Conservation (phyloP, 768 basidiomycete species). For the Russula abietina region DNA sequence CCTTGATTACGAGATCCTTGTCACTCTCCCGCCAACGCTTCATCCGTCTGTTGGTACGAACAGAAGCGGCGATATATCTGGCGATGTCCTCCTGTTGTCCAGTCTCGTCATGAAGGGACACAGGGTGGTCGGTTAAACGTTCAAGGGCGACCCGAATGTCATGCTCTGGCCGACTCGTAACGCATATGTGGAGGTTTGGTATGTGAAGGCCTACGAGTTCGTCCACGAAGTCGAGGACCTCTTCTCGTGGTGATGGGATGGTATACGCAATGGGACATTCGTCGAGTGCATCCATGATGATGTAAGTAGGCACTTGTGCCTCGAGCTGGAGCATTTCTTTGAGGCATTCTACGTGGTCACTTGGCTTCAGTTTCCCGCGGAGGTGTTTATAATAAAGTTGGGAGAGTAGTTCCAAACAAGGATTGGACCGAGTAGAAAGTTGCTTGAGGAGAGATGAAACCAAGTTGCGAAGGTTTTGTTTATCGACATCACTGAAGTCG, state of each 20-base stretch:
- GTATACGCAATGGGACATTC: neutral
- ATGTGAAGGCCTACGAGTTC: conserved; percentile 1
- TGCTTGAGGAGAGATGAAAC: neutral
- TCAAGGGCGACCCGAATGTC: conserved; percentile 1
- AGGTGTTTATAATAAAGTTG: neutral
- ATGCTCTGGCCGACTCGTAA: conserved; percentile 5
- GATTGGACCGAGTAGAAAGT: neutral
- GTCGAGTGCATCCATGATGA: neutral
- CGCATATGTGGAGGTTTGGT: neutral
- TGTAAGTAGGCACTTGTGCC: neutral
- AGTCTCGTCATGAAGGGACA: conserved; percentile 1
- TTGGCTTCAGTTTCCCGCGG: neutral
- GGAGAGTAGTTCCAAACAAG: neutral
- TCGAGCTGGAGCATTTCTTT: too few relatives aligned
- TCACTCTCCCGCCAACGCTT: neutral
- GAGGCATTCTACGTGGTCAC: too few relatives aligned
- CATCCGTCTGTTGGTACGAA: neutral
- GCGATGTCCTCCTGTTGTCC: neutral
- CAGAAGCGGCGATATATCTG: neutral
- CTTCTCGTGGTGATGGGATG: neutral
- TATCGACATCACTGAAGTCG: conserved; percentile 2
- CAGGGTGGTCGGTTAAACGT: neutral
- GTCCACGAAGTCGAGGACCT: neutral
- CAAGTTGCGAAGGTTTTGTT: neutral
- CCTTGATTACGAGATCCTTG: neutral